Evolutionary conservation across 1,284 basidiomycete genomes (phyloP), one percentile per base, ranked within the genome.

Genomic region (Leccinum pseudoinsigne): DNA sequence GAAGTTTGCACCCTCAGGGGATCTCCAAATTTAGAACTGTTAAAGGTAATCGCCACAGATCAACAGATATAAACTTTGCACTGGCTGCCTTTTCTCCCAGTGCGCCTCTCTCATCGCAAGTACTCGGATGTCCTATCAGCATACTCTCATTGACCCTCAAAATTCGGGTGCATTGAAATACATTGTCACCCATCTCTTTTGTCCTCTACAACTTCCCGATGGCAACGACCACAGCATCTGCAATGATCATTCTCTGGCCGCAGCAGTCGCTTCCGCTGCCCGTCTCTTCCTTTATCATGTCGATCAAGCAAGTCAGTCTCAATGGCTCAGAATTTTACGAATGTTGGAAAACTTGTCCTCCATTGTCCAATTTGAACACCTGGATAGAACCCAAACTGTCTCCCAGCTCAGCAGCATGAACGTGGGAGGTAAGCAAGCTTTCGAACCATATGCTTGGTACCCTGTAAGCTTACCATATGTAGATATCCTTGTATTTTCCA

Each of bases 401-500:
- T 55, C 31, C 54, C 54, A 55, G 31, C 54, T 55, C 18, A 21
- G 18, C 11, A 21, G 31, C 31, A 55, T 55, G 54, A 12, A 34
- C 11, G 16, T 34, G 5, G 54, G 54, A 34, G 54, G 54, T 55
- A 55, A 55, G 54, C 54, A 7, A 36, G 4, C 31, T 18, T 55
- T 21, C 16, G 16, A 11, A 31, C 10, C 23, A 54, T 28, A 47
- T 38, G 16, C 10, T 54, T 34, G n/a, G 7, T 34, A 36, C 4
- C 16, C 16, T 55, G 11, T 4, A 55, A 34, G 21, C 26, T 72
- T 16, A 68, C 12, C 4, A 40, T n/a, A 1, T 38, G 8, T 40
- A 70, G 71, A 70, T 57, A 28, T 72, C 28, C 60, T 77, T 1
- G 67, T 68, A 7, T 68, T 76, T 51, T 63, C 69, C 8, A 71